phyloP scores from a whole-genome alignment of 2,329 filamentous ascomycete species.

The Hypoxylon sp. region DNA sequence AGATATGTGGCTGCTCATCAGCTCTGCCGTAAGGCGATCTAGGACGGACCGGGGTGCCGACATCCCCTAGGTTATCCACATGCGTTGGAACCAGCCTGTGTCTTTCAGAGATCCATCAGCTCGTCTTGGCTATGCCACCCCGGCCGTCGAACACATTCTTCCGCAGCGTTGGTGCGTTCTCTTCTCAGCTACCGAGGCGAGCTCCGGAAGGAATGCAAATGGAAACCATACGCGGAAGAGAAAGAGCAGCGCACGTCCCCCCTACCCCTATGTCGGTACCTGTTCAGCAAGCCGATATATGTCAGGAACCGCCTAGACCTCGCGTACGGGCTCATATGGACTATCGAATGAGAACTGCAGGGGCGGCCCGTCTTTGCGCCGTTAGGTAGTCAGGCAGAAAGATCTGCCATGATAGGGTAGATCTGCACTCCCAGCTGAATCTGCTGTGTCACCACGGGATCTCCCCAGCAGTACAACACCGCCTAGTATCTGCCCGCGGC shows the following conservation, averaged over 20 bases:
- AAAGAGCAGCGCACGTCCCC: conserved; percentile 23
- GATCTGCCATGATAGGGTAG: conserved; percentile 37
- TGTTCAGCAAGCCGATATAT: conserved; percentile 29
- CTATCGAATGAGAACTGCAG: conserved; percentile 39
- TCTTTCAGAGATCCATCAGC: conserved; percentile 20
- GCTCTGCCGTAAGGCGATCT: background rate
- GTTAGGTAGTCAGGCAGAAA: conserved; percentile 17
- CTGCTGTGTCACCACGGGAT: conserved; percentile 31
- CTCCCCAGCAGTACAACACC: conserved; percentile 41
- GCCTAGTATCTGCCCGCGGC: conserved; percentile 31
- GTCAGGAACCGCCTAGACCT: conserved; percentile 37
- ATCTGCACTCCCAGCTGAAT: conserved; percentile 29
- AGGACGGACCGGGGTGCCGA: conserved; percentile 19
- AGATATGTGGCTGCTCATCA: background rate
- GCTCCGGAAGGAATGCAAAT: conserved; percentile 15
- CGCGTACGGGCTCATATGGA: conserved; percentile 37
- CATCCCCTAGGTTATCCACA: conserved; percentile 1
- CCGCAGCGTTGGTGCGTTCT: conserved; percentile 6
- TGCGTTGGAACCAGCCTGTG: conserved; percentile 24
- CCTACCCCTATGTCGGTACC: conserved; percentile 32
- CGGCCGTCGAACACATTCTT: conserved; percentile 23
- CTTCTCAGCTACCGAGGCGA: conserved; percentile 10
- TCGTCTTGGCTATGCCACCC: conserved; percentile 29
- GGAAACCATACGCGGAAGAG: conserved; percentile 14
- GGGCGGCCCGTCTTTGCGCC: conserved; percentile 28